These are phyloP conservation scores for Cyclotella kingstonii DNA, from an alignment of 108 stramenopile species.

Conservation along the genomic window DNA sequence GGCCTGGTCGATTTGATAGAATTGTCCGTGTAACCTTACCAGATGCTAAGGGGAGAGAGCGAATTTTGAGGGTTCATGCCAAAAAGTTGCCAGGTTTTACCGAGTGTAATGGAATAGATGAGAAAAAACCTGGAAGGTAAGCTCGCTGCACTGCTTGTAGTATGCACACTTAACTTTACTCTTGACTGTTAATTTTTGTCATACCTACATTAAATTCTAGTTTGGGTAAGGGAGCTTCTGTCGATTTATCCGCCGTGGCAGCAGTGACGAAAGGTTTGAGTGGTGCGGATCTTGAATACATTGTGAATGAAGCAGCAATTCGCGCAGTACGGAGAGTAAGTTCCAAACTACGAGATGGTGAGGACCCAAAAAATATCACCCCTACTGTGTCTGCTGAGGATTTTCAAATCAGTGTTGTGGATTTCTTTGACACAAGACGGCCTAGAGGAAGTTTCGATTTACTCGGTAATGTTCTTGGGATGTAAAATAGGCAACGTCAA, in stretches of 20 bases:
- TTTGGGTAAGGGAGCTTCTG: constrained; percentile 54
- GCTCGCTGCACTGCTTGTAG: neutral
- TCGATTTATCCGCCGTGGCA: constrained; percentile 77
- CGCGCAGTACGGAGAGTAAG: constrained; percentile 86
- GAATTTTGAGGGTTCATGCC: constrained; percentile 86
- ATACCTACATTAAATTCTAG: constrained; percentile 1
- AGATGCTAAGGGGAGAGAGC: constrained; percentile 70
- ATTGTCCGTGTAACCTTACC: constrained; percentile 86
- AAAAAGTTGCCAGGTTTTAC: constrained; percentile 74
- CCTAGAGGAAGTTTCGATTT: constrained; percentile 38
- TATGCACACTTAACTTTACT: too few relatives aligned
- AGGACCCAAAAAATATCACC: constrained; percentile 43
- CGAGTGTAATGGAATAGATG: constrained; percentile 65
- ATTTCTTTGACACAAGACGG: constrained; percentile 69
- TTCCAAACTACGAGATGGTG: constrained; percentile 44
- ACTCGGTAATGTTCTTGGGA: constrained; percentile 29
- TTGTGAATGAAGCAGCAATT: constrained; percentile 96
- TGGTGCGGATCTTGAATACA: constrained; percentile 93
- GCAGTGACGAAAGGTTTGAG: constrained; percentile 74
- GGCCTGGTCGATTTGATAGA: constrained; percentile 95
- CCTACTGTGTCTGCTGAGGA: constrained; percentile 68
- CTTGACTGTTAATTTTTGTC: too few relatives aligned
- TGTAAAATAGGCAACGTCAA: too few relatives aligned
- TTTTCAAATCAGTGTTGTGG: constrained; percentile 68
- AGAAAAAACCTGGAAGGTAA: constrained; percentile 41